These are phyloP conservation scores for Exidia glandulosa DNA, from an alignment of 768 basidiomycete species.

Conservation along the genomic window DNA sequence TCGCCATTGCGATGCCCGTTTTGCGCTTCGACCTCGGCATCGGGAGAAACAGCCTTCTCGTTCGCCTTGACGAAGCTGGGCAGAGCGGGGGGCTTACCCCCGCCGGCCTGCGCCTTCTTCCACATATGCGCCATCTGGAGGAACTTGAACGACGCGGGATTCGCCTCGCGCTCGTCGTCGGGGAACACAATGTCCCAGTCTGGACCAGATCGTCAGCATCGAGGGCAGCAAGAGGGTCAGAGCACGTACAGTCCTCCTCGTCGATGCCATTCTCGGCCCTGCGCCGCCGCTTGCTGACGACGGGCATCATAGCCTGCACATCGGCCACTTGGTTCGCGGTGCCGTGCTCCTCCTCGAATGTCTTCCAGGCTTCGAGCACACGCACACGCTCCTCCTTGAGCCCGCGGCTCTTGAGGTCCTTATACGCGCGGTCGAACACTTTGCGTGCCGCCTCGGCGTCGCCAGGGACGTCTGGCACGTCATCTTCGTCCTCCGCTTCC, in stretches of 20 bases:
- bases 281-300: constrained; percentile 72
- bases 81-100: neutral
- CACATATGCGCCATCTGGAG: constrained; percentile 91
- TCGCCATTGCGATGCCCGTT: neutral
- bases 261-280: constrained; percentile 80
- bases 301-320: constrained; percentile 89
- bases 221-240: neutral
- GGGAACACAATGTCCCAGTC: constrained; percentile 95
- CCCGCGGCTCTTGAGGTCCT: constrained; percentile 66
- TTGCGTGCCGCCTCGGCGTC: constrained; percentile 57
- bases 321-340: constrained; percentile 59
- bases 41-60: neutral
- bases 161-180: constrained; percentile 90
- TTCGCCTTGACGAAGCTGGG: neutral
- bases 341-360: constrained; percentile 79
- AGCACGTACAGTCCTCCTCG: constrained; percentile 57
- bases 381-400: constrained; percentile 92
- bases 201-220: constrained; percentile 17
- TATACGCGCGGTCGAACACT: constrained; percentile 82
- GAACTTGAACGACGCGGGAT: constrained; percentile 91
- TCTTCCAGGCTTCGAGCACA: constrained; percentile 89
- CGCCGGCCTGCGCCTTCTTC: constrained; percentile 28
- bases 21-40: neutral
- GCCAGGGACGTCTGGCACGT: constrained; percentile 48
- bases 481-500: constrained; percentile 55